Evolutionary conservation across 352 stramenopile species (phyloP).

Genomic region (Pythium coloratum): DNA sequence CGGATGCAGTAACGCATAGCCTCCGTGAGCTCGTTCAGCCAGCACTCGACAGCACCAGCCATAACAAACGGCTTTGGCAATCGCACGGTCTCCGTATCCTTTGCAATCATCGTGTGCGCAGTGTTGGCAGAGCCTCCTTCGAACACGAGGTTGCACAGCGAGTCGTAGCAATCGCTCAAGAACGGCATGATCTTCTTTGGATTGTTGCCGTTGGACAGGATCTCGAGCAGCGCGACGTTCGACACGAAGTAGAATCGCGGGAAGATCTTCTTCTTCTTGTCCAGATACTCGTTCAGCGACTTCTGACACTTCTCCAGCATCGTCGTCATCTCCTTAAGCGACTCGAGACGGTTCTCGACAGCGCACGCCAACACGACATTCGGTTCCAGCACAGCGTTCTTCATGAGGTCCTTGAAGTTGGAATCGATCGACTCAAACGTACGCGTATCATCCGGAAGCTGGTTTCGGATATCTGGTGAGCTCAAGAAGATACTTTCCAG

Average conservation of each 20-base stretch:
- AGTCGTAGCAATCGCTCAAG: conserved; percentile 97
- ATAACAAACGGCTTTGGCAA: conserved; percentile 82
- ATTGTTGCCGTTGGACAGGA: conserved; percentile 91
- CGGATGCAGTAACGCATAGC: conserved; percentile 82
- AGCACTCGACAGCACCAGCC: conserved; percentile 81
- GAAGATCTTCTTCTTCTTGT: conserved; percentile 93
- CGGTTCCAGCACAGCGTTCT: conserved; percentile 85
- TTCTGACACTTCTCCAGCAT: conserved; percentile 91
- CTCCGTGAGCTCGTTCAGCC: conserved; percentile 87
- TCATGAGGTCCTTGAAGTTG: conserved; percentile 91
- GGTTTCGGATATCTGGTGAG: conserved; percentile 87
- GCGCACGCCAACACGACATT: conserved; percentile 77
- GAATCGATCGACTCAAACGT: conserved; percentile 89
- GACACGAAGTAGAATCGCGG: conserved; percentile 91
- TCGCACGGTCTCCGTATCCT: conserved; percentile 66
- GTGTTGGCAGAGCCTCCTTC: conserved; percentile 79
- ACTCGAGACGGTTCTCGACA: conserved; percentile 79
- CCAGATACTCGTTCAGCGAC: conserved; percentile 85
- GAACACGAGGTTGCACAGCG: conserved; percentile 86
- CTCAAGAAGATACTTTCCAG: conserved; percentile 90
- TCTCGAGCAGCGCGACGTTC: conserved; percentile 85
- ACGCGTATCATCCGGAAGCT: conserved; percentile 82
- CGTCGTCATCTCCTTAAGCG: conserved; percentile 85
- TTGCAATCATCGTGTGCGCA: conserved; percentile 85
- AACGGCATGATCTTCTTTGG: conserved; percentile 98